Evolutionary conservation across 805 yeast genomes (phyloP), one percentile per base, ranked within the genome.

Genomic region (Spathaspora sp.): DNA sequence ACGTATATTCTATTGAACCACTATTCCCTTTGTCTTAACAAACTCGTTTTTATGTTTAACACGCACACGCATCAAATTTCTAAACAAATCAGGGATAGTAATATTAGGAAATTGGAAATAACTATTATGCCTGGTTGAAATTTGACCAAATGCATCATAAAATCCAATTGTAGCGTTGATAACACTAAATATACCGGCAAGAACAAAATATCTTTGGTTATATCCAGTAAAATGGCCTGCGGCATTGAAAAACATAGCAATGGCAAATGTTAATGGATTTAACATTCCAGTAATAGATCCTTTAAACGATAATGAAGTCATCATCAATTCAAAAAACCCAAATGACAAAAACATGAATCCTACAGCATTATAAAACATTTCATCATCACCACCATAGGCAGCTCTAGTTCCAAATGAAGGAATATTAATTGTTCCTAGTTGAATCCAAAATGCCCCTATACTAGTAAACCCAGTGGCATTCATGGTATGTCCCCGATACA

Each of bases 401-500:
- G 67, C 71, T 26, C 66, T 67, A 51, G 86, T 81, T 31, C 87
- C 87, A 65, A 86, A 86, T 60, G 83, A 76, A 12, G 76, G 75
- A 40, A 85, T 70, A 55, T 77, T 65, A 44, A 86, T 76, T 1
- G 88, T 83, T 29, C 80, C 85, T 59, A 68, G 85, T 20, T 85
- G 68, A 59, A 84, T 62, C 90, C 90, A 86, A 65, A 85, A 86
- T 4, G 84, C 85, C 47, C 90, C 90, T 57, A 73, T 83, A 5
- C 84, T 78, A 44, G 78, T 62, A 48, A 84, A 70, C 1, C 86
- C 86, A 11, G 83, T 77, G 52, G 82, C 86, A 69, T 85, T 88
- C 69, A 84, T 83, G 17, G 86, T 80, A 67, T 84, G 83, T 49
- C 82, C 87, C 44, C 78, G 61, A 2, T 80, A 80, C 57, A 82